Evolutionary conservation across 2,329 filamentous ascomycete species (phyloP), one percentile per base, ranked within the genome.

Genomic region (Zarea fungicola): DNA sequence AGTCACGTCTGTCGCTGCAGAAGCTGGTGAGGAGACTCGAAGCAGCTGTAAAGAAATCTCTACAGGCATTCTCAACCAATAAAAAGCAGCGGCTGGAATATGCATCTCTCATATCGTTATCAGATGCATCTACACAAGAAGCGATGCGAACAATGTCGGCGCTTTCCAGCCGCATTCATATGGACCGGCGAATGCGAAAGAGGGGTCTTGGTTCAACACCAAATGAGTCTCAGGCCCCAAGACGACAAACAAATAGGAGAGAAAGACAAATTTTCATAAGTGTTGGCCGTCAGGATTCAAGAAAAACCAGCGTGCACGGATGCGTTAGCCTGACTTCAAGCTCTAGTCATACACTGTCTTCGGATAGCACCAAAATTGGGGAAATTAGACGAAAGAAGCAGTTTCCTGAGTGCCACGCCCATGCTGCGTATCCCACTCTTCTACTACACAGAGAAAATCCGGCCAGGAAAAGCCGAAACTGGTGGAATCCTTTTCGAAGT

Each of bases 121-220:
- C 75, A 4, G 71, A 70, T 50, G 60, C 68, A 3, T 77, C 74
- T 0, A 65, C 74, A 22, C 51, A 66, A n/a, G 72, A 77, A 42
- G 73, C 75, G 2, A 67, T 78, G 51, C 64, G 65, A 48, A 65
- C 75, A 7, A 77, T 80, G 47, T 67, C 74, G 43, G 65, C 67
- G 14, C 62, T 79, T 22, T 77, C 75, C 2, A 49, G 57, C 41
- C 66, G 58, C 57, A 60, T 61, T 25, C 57, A 41, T 36, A 55
- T 48, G 29, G 28, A 16, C 11, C 5, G 9, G 16, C 26, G 6
- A 10, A 25, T 18, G 34, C 9, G 13, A 2, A 13, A 14, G 13
- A 32, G 44, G 7, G 31, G 18, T 9, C 7, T n/a, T 3, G 32
- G 14, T 4, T 25, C 1, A 14, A 2, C 3, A 16, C 21, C 28